Base-by-base conservation (phyloP, 2,329 filamentous ascomycete genomes). In the Nemania diffusa region DNA sequence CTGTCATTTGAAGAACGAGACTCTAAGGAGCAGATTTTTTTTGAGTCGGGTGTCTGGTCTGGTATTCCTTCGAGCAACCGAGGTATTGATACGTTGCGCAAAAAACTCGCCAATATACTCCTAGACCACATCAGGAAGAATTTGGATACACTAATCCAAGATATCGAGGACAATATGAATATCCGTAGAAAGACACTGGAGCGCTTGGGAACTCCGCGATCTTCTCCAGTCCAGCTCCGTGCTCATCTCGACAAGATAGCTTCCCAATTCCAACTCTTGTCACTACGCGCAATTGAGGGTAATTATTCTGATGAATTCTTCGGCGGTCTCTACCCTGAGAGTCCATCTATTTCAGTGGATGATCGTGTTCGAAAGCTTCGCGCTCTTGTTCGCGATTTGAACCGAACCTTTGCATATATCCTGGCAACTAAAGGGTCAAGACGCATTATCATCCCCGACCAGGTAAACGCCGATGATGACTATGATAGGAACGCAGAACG, bases 401-500 rank as follows among this genome's bases (percentile, higher is more conserved):
- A 79, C 53, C 72, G 73, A 17, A 74, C 73, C 5, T 79, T 79
- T 59, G 62, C 73, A 20, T 69, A 73, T 40, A 61, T 76, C 3
- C 65, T 80, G 34, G 65, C 68, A 24, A 73, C 72, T 2, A 75
- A 75, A 61, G 77, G 77, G 5, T 71, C 71, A 4, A 71, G 70
- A 22, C 72, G 69, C n/a, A 64, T 68, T 8, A 74, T 77, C 26
- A 27, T 71, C n/a, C 55, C 26, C 27, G 57, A 65, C 11, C 9
- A 42, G 3, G 5, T 1, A 1, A 40, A 60, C 27, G 59, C 13
- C 6, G 27, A 40, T 6, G 6, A 57, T n/a, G 20, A 5, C 3
- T 7, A 40, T 22, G 11, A 11, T 3, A 2, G 83, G 3, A 88
- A 91, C 71, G 75, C 91, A 0, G 84, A 86, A 0, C 50, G 20